A percentile compares a stretch with the other conserved stretches of the same genome.
These are phyloP conservation scores for Eragrostis nindensis DNA, from an alignment of 176 grass and related monocot species.

Conservation along the genomic window DNA sequence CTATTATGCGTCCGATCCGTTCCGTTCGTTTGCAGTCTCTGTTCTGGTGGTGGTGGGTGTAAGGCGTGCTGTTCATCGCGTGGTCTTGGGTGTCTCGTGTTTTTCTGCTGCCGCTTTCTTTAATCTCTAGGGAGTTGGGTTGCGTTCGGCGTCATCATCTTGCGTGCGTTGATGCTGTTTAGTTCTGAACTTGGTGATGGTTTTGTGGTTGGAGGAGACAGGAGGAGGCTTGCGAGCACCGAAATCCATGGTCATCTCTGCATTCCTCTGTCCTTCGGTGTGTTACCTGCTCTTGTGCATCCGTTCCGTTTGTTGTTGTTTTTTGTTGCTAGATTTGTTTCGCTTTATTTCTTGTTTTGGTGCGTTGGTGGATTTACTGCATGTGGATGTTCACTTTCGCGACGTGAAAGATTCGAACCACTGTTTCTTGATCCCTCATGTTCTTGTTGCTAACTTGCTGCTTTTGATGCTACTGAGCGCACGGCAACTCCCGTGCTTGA, in stretches of 20 bases:
- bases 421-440: background rate
- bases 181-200: background rate
- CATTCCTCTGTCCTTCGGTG: background rate
- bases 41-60: background rate
- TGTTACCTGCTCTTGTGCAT: background rate
- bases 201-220: slow-evolving; percentile 8
- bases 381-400: background rate
- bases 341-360: slow-evolving; percentile 1
- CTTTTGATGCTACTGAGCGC: background rate
- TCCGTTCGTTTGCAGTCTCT: background rate
- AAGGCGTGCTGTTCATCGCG: background rate
- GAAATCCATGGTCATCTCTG: background rate
- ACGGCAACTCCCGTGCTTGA: background rate
- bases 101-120: background rate
- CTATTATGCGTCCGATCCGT: background rate
- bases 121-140: background rate
- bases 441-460: background rate
- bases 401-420: slow-evolving; percentile 7
- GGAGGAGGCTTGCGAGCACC: background rate
- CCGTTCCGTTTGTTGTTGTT: background rate
- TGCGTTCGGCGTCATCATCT: background rate
- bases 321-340: background rate
- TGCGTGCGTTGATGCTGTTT: background rate
- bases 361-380: background rate
- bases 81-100: background rate